A percentile compares a stretch with the other conserved stretches of the same genome.
Evolutionary conservation across 306 rosid genomes (phyloP).

Genomic region (Sesbania bispinosa): DNA sequence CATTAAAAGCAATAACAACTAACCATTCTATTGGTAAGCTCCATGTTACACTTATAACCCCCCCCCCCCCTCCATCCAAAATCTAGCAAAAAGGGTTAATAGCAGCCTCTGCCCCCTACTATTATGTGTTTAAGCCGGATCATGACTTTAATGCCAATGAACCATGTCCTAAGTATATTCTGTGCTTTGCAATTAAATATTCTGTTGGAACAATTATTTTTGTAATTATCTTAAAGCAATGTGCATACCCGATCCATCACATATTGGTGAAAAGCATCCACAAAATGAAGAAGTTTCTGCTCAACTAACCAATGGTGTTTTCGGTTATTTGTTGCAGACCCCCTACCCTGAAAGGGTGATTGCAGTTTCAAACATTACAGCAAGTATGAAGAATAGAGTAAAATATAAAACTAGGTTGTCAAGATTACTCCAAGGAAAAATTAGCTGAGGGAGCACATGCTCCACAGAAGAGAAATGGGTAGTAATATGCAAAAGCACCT

Average conservation of each 20-base stretch:
- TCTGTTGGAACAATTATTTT: neutral
- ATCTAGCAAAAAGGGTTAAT: constrained; percentile 3
- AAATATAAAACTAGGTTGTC: constrained; percentile 6
- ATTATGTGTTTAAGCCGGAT: neutral
- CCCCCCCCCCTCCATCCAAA: neutral
- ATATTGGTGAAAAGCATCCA: constrained; percentile 97
- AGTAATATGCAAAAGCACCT: constrained; percentile 48
- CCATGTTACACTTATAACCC: neutral
- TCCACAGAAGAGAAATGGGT: constrained; percentile 4
- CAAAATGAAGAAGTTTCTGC: constrained; percentile 98
- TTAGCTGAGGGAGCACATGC: constrained; percentile 4
- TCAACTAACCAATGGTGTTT: constrained; percentile 92
- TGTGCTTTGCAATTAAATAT: constrained; percentile 11
- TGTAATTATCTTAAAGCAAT: constrained; percentile 19
- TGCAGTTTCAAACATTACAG: constrained; percentile 13
- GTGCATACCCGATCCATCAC: constrained; percentile 88
- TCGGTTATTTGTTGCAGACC: constrained; percentile 46
- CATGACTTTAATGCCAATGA: constrained; percentile 16
- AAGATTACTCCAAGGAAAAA: constrained; percentile 9
- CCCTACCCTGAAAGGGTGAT: constrained; percentile 65
- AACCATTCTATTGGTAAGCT: neutral
- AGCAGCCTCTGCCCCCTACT: neutral
- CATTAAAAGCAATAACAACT: neutral
- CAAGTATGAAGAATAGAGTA: constrained; percentile 3
- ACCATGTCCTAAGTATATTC: neutral